These are phyloP conservation scores for Ophiocordyceps sinensis DNA, from an alignment of 2,329 filamentous ascomycete species.

Conservation along the genomic window DNA sequence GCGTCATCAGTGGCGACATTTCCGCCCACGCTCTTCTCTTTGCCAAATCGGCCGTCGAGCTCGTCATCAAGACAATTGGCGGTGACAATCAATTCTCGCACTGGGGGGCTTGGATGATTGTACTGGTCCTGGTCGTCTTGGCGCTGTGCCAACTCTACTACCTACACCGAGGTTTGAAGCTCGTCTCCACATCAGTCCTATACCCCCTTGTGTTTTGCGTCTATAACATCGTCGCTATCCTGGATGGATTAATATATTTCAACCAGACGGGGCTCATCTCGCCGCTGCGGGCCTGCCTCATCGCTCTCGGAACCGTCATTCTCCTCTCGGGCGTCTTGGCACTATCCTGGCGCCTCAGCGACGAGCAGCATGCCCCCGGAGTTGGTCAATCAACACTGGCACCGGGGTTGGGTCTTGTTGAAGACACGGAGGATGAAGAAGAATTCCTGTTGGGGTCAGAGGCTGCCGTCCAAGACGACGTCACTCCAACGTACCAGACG, in stretches of 20 bases:
- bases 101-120: slow-evolving; percentile 89
- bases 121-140: slow-evolving; percentile 65
- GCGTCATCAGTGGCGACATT: slow-evolving; percentile 78
- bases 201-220: slow-evolving; percentile 97
- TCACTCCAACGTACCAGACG: slow-evolving; percentile 30
- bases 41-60: slow-evolving; percentile 91
- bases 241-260: slow-evolving; percentile 96
- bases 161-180: slow-evolving; percentile 80
- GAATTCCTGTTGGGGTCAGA: slow-evolving; percentile 37
- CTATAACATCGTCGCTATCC: slow-evolving; percentile 96
- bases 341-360: slow-evolving; percentile 83
- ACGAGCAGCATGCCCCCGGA: slow-evolving; percentile 50
- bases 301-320: slow-evolving; percentile 74
- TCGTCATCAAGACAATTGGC: slow-evolving; percentile 76
- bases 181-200: slow-evolving; percentile 88
- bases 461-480: slow-evolving; percentile 25
- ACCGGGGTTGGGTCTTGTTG: slow-evolving; percentile 69
- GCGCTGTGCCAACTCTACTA: slow-evolving; percentile 90
- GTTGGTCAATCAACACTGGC: slow-evolving; percentile 56
- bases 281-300: slow-evolving; percentile 61
- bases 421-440: slow-evolving; percentile 50
- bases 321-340: slow-evolving; percentile 79
- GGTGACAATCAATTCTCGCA: slow-evolving; percentile 84
- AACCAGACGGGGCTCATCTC: slow-evolving; percentile 71
- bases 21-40: slow-evolving; percentile 88